A percentile compares a stretch with the other conserved stretches of the same genome.
These are phyloP conservation scores for Carex myosuroides DNA, from an alignment of 176 grass and related monocot genomes.

Conservation along the genomic window DNA sequence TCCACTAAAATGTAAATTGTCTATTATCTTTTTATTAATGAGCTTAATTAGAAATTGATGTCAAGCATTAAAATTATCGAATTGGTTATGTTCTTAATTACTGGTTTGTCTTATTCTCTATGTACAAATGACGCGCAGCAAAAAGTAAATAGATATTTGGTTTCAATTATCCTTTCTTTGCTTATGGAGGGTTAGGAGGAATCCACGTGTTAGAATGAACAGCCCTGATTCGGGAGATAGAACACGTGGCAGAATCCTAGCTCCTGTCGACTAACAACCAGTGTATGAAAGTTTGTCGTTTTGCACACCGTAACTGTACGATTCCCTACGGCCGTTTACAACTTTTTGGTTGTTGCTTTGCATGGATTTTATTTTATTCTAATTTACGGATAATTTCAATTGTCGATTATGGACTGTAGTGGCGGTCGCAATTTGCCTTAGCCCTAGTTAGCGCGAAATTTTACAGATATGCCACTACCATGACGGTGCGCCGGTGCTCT, in stretches of 20 bases:
- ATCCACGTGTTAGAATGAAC: constrained; percentile 7
- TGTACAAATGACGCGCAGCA: background rate
- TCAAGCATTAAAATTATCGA: background rate
- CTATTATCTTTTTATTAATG: background rate
- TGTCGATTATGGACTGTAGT: constrained; percentile 6
- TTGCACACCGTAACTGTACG: constrained; percentile 18
- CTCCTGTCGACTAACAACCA: background rate
- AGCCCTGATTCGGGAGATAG: background rate
- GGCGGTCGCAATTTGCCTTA: background rate
- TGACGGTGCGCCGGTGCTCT: background rate
- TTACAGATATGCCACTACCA: background rate
- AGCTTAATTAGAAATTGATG: background rate
- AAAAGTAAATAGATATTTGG: background rate
- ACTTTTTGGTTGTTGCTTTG: constrained; percentile 17
- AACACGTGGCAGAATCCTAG: constrained; percentile 11
- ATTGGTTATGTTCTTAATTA: background rate
- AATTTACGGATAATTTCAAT: constrained; percentile 8
- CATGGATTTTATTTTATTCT: constrained; percentile 12
- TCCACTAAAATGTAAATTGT: background rate
- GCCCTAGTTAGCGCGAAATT: background rate
- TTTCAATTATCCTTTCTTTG: background rate
- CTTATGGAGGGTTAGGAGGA: background rate
- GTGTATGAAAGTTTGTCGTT: constrained; percentile 7
- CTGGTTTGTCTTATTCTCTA: background rate
- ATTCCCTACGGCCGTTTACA: constrained; percentile 12